A percentile compares a stretch with the other conserved stretches of the same genome.
Conservation (phyloP, 306 rosid species). For the Canavalia ensiformis region DNA sequence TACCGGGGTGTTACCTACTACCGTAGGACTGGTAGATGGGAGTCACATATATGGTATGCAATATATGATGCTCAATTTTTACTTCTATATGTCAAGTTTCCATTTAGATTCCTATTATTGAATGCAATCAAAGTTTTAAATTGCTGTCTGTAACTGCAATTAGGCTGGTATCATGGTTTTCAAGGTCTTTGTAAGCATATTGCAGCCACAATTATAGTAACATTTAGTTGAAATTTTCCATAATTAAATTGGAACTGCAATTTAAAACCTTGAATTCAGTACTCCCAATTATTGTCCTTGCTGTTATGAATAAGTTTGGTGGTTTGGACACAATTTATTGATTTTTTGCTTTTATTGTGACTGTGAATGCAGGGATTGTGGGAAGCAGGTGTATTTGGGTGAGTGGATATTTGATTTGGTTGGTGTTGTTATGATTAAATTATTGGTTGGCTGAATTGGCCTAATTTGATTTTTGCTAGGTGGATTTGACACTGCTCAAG, state of each 20-base stretch:
- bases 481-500: constrained; percentile 84
- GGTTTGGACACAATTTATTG: constrained; percentile 16
- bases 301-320: constrained; percentile 16
- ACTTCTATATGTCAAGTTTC: background rate
- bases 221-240: background rate
- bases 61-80: background rate
- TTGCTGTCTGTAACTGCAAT: background rate
- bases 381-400: constrained; percentile 92
- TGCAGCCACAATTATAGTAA: background rate
- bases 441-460: constrained; percentile 14
- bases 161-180: background rate
- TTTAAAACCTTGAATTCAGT: background rate
- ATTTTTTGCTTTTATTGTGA: background rate
- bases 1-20: constrained; percentile 88
- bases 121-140: background rate
- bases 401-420: constrained; percentile 35
- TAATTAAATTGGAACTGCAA: background rate
- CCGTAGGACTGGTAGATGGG: constrained; percentile 93
- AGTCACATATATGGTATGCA: constrained; percentile 83
- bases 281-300: background rate
- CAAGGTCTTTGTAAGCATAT: background rate
- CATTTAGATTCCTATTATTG: background rate
- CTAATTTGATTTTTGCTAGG: constrained; percentile 52
- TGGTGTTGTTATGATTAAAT: constrained; percentile 3
- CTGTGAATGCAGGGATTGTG: constrained; percentile 73